Conservation (phyloP, 768 basidiomycete species). For the Auriscalpium orientale region DNA sequence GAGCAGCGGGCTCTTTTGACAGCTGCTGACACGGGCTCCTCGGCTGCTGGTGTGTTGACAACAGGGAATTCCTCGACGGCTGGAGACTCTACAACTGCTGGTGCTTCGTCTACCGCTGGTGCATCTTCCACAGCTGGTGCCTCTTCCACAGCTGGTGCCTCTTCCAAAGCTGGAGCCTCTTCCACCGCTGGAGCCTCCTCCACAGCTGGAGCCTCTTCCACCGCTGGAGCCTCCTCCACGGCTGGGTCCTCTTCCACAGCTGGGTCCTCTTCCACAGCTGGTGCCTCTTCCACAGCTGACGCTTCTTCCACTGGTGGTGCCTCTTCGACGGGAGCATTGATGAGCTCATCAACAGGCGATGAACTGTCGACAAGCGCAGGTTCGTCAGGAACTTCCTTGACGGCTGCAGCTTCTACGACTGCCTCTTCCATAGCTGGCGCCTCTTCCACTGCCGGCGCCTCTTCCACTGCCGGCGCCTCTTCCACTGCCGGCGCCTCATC, state of each 20-base stretch:
- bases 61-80: constrained; percentile 5
- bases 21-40: neutral
- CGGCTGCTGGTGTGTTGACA: neutral
- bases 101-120: neutral
- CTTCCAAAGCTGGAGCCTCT: neutral
- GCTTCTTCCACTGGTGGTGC: neutral
- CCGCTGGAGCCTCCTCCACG: neutral
- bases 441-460: neutral
- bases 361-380: constrained; percentile 1
- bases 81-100: neutral
- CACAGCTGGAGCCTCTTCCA: neutral
- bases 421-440: neutral
- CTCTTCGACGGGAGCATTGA: too few species aligned
- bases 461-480: neutral
- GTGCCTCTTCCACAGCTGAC: constrained; percentile 1
- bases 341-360: neutral
- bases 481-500: constrained; percentile 2
- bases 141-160: neutral
- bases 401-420: neutral
- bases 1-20: neutral
- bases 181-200: neutral
- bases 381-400: constrained; percentile 7
- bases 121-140: neutral
- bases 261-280: neutral
- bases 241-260: neutral